These are phyloP conservation scores for Alternaria sp. DNA, from an alignment of 2,329 filamentous ascomycete genomes.

Conservation along the genomic window DNA sequence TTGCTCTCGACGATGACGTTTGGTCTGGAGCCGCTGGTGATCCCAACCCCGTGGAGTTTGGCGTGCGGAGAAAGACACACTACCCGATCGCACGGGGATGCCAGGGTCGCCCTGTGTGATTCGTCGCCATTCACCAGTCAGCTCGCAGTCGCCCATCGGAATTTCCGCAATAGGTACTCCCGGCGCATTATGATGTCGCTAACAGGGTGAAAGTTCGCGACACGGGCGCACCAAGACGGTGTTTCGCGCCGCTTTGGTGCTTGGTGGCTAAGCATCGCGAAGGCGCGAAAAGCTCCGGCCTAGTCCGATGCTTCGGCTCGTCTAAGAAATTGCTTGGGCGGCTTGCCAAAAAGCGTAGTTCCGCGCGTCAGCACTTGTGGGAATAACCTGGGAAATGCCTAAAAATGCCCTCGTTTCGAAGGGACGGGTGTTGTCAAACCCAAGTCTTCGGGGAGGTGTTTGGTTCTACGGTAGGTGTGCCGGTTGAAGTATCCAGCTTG, in stretches of 20 bases:
- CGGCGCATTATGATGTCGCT: slow-evolving; percentile 11
- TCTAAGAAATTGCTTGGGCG: slow-evolving; percentile 9
- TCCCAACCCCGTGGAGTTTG: slow-evolving; percentile 19
- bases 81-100: slow-evolving; percentile 8
- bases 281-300: slow-evolving; percentile 1
- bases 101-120: neutral
- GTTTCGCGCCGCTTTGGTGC: neutral
- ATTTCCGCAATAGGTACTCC: slow-evolving; percentile 1
- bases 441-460: neutral
- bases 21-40: slow-evolving; percentile 15
- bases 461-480: neutral
- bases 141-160: neutral
- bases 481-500: neutral
- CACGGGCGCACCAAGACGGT: neutral
- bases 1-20: slow-evolving; percentile 20
- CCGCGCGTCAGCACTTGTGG: neutral
- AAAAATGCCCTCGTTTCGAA: neutral
- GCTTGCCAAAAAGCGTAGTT: slow-evolving; percentile 13
- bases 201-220: neutral
- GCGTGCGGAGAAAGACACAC: slow-evolving; percentile 21
- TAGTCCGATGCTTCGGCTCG: slow-evolving; percentile 5
- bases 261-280: slow-evolving; percentile 1
- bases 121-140: neutral
- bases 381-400: neutral
- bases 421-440: neutral